phyloP scores from a whole-genome alignment of 805 yeast species.

The Metschnikowia dekortorum region DNA sequence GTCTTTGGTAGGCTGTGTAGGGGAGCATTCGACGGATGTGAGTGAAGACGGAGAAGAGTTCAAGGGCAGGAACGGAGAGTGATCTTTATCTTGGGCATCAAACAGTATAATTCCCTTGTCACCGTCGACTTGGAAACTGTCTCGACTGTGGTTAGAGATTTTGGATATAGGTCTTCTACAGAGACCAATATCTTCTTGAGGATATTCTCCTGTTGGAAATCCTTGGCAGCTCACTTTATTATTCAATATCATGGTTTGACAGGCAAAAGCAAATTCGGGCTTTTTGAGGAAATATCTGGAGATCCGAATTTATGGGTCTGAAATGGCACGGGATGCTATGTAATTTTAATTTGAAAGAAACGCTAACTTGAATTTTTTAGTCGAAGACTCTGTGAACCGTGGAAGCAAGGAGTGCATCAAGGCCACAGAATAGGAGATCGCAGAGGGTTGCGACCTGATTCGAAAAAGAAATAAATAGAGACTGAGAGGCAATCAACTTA shows the following conservation, averaged over 20 bases:
- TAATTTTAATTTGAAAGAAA: not conserved
- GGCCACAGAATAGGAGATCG: constrained; percentile 3
- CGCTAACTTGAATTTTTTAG: not conserved
- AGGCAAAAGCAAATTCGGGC: not conserved
- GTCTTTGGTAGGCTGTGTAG: not conserved
- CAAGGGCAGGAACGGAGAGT: not conserved
- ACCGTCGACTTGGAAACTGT: not conserved
- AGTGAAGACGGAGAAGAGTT: not conserved
- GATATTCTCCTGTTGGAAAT: not conserved
- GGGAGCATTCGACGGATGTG: not conserved
- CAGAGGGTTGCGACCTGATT: constrained; percentile 3
- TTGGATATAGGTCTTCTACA: not conserved
- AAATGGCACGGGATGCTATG: not conserved
- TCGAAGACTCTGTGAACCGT: not conserved
- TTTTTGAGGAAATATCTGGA: not conserved
- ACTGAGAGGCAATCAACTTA: not conserved
- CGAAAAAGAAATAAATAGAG: constrained; percentile 1
- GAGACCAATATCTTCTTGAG: not conserved
- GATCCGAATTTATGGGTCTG: not conserved
- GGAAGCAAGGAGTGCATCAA: constrained; percentile 5
- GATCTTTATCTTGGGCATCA: not conserved
- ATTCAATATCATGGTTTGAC: not conserved
- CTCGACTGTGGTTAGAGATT: not conserved
- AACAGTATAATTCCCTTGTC: not conserved
- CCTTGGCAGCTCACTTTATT: not conserved